Base-by-base conservation (phyloP, 2,329 filamentous ascomycete species). In the Colletotrichum sansevieriae region DNA sequence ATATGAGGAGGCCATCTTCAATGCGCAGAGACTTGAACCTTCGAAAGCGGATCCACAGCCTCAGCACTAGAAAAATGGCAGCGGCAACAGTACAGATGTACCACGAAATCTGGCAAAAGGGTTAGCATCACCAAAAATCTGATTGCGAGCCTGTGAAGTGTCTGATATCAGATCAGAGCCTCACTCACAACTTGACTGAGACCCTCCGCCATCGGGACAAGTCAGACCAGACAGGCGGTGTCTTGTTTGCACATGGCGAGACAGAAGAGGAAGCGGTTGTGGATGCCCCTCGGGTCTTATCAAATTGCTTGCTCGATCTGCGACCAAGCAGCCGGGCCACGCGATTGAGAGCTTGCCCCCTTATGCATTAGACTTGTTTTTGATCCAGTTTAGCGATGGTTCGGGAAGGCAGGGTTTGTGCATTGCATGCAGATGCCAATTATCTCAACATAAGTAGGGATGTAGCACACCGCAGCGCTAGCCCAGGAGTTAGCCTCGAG, bases 1-100 rank as follows among this genome's bases (percentile, higher is more conserved):
- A 64, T 5, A 75, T 49, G 35, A 79, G 71, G 46, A 79, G 74
- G 51, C 68, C 74, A 67, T 79, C 78, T 41, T 78, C 76, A 15
- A 78, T 65, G 6, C 67, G 72, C 10, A 78, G 64, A 13, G 67
- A 71, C 22, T 74, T 74, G 52, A 79, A 71, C 57, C 74, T 75
- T 22, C 49, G 64, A 72, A 73, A 73, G 56, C 77, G 76, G 35
- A 75, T 71, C 60, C 73, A 74, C 61, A 78, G 68, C 60, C 78
- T 73, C 33, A 75, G 70, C 8, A 63, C 65, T 2, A 78, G 70
- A 25, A 79, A 79, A 15, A 74, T 68, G 4, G 75, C 35, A 1
- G 75, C 72, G 41, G 67, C 64, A 41, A 55, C 58, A 25, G 71
- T 71, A 60, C 71, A 72, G 33, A 68, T 71, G 67, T 72, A 71